Percentiles rank a stretch among this genome's conserved stretches.
phyloP scores from a whole-genome alignment of 2,329 filamentous ascomycete genomes.

The Monilinia vaccinii-corymbosi region DNA sequence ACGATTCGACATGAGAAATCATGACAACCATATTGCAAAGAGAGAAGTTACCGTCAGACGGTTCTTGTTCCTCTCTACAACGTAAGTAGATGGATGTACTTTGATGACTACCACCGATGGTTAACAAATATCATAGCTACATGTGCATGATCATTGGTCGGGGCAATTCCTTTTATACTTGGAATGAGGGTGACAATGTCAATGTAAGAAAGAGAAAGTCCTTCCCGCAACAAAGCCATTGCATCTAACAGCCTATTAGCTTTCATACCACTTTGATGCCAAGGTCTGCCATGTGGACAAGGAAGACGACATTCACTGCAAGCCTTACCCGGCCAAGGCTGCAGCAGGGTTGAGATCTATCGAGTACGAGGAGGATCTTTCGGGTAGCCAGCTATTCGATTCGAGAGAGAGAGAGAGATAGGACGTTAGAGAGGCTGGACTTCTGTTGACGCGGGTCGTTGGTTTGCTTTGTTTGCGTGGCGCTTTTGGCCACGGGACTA shows the following conservation, averaged over 20 bases:
- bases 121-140: not conserved
- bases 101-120: not conserved
- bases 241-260: not conserved
- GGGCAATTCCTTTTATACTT: not conserved
- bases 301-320: not conserved
- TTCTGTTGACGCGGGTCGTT: no score
- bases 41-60: not conserved
- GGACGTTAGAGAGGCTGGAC: no score
- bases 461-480: no score
- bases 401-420: no score
- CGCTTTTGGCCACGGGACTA: not conserved
- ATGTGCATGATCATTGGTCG: not conserved
- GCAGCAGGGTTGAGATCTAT: no score
- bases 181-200: not conserved
- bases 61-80: not conserved
- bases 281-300: not conserved
- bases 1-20: not conserved
- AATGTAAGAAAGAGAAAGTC: not conserved
- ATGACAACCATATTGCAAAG: no score
- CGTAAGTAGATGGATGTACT: not conserved
- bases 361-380: not conserved
- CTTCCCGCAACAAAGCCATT: not conserved
- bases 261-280: not conserved
- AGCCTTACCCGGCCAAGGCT: no score
- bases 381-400: not conserved